Conservation (phyloP, 768 basidiomycete genomes). For the Kwoniella shandongensis region DNA sequence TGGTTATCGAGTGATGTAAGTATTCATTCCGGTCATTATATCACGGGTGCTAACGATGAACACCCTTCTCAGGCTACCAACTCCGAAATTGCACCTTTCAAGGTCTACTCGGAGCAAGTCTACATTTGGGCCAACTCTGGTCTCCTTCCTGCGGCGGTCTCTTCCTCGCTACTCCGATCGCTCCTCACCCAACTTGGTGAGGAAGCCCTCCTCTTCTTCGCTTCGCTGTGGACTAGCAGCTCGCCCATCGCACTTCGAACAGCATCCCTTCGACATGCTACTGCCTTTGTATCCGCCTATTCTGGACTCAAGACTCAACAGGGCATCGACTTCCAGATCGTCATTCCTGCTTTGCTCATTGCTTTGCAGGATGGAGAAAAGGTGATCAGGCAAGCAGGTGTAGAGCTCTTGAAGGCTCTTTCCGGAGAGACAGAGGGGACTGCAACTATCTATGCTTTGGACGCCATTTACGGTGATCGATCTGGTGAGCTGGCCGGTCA, state of each 20-base stretch:
- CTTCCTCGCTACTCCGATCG: conserved; percentile 62
- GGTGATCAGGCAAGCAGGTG: conserved; percentile 45
- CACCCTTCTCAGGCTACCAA: too few species aligned
- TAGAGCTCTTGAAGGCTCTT: conserved; percentile 38
- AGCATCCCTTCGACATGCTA: conserved; percentile 70
- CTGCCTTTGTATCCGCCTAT: conserved; percentile 78
- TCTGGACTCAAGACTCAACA: conserved; percentile 58
- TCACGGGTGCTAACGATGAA: too few species aligned
- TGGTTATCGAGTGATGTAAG: conserved; percentile 25
- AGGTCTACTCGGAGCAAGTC: conserved; percentile 63
- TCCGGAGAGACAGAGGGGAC: conserved; percentile 3
- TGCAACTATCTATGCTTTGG: conserved; percentile 50
- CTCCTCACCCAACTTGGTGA: conserved; percentile 70
- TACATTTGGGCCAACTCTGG: conserved; percentile 69
- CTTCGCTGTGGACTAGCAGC: conserved; percentile 62
- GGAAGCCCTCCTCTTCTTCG: conserved; percentile 75
- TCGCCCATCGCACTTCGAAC: conserved; percentile 53
- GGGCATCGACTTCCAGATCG: conserved; percentile 54
- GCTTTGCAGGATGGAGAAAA: conserved; percentile 42
- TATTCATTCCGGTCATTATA: too few species aligned
- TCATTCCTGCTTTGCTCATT: conserved; percentile 51
- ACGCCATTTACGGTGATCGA: conserved; percentile 50
- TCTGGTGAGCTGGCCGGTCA: conserved; percentile 27
- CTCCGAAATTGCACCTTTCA: conserved; percentile 54
- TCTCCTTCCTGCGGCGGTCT: conserved; percentile 58